These are phyloP conservation scores for Colletotrichum sp. DNA, from an alignment of 2,329 filamentous ascomycete genomes.

Conservation along the genomic window DNA sequence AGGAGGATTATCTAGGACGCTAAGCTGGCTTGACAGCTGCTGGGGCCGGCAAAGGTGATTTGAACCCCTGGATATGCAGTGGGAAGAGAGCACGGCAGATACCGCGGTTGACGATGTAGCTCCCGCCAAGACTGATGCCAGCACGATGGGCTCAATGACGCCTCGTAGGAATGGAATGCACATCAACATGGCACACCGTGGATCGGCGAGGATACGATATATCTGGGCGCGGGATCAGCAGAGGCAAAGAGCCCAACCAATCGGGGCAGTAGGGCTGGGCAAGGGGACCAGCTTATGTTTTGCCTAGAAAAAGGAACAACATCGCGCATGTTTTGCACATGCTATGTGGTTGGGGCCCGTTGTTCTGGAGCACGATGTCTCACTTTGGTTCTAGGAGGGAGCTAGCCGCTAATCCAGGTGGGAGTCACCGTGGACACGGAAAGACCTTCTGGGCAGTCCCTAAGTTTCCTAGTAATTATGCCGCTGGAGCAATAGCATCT, in stretches of 20 bases:
- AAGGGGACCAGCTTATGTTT: background rate
- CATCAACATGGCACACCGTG: background rate
- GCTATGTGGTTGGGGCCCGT: background rate
- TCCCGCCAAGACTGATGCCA: background rate
- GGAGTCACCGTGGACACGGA: background rate
- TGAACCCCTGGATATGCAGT: background rate
- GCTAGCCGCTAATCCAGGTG: background rate
- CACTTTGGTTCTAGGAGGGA: background rate
- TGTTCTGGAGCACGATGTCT: background rate
- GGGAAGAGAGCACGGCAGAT: background rate
- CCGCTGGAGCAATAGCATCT: background rate
- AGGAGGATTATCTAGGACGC: accelerated
- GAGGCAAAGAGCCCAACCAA: background rate
- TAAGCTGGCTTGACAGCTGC: background rate
- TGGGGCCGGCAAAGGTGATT: background rate
- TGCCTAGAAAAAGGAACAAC: background rate
- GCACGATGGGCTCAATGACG: accelerated
- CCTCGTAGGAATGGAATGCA: background rate
- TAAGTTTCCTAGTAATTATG: background rate
- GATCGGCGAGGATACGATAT: background rate
- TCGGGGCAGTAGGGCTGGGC: background rate
- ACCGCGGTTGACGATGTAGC: background rate
- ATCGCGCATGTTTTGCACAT: background rate
- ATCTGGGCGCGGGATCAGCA: background rate
- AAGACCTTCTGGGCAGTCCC: background rate